These are phyloP conservation scores for Excoecaria cochinchinensis DNA, from an alignment of 345 rosid genomes.

Conservation along the genomic window DNA sequence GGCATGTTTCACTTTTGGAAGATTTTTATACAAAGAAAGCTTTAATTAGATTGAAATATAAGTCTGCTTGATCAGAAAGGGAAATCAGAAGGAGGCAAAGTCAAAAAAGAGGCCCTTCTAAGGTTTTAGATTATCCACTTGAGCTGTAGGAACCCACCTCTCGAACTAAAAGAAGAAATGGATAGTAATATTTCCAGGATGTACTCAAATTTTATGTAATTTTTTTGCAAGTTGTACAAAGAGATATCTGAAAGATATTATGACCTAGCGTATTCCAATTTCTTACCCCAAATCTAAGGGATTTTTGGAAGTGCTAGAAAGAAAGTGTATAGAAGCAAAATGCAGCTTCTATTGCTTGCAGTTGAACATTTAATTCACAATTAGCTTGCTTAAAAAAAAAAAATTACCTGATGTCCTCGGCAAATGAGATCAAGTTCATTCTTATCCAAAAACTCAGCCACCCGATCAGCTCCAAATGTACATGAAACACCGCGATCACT, in stretches of 20 bases:
- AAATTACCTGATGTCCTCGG: constrained; percentile 90
- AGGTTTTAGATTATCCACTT: background rate
- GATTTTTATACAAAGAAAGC: background rate
- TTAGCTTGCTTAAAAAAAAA: background rate
- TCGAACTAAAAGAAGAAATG: too few species aligned
- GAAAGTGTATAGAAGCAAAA: background rate
- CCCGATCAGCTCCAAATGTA: constrained; percentile 82
- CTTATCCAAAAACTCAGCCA: constrained; percentile 83
- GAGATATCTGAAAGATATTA: background rate
- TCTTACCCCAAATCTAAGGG: background rate
- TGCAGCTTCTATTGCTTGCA: background rate
- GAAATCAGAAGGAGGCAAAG: background rate
- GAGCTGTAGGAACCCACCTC: background rate
- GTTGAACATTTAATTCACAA: background rate
- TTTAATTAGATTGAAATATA: background rate
- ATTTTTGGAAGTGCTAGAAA: background rate
- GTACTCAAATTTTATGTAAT: background rate
- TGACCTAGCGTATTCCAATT: background rate
- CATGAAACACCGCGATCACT: constrained; percentile 94
- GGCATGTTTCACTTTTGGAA: background rate
- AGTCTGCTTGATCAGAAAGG: background rate
- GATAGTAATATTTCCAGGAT: background rate
- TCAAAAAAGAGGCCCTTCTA: background rate
- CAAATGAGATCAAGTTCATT: constrained; percentile 95
- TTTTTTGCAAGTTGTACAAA: background rate